Percentiles rank a stretch among this genome's conserved stretches.
Conservation (phyloP, 371 early-diverging fungal genomes). For the Chytridium lagenaria region DNA sequence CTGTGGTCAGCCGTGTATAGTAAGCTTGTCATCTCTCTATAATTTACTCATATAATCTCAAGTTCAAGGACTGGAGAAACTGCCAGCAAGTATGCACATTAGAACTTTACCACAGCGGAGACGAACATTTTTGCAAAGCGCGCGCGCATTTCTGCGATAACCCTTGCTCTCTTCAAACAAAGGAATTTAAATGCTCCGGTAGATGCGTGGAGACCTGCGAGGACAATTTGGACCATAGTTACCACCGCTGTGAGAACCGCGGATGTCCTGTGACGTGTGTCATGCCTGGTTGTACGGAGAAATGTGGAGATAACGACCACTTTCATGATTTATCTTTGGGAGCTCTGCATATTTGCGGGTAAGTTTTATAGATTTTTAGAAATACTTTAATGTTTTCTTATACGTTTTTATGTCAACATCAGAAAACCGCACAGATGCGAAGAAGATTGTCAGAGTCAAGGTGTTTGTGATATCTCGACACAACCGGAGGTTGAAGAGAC, state of each 20-base stretch:
- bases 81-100: constrained; percentile 21
- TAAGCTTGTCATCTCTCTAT: not conserved
- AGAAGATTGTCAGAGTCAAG: constrained; percentile 1
- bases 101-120: constrained; percentile 30
- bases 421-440: constrained; percentile 15
- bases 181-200: not conserved
- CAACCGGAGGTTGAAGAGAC: constrained; percentile 27
- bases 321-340: constrained; percentile 29
- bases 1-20: constrained; percentile 23
- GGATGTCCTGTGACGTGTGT: constrained; percentile 23
- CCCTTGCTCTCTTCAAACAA: constrained; percentile 35
- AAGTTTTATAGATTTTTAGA: no score
- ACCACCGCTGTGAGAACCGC: not conserved
- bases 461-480: constrained; percentile 24
- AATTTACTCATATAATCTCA: not conserved
- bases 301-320: constrained; percentile 28
- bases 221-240: constrained; percentile 5
- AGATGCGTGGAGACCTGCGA: constrained; percentile 16
- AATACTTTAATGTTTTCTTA: not conserved
- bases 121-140: constrained; percentile 37
- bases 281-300: constrained; percentile 7
- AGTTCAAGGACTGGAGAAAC: not conserved
- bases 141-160: constrained; percentile 36
- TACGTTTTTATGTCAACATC: not conserved
- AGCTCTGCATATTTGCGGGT: constrained; percentile 40